phyloP scores from a whole-genome alignment of 2,329 filamentous ascomycete genomes.

The Fusarium citri region DNA sequence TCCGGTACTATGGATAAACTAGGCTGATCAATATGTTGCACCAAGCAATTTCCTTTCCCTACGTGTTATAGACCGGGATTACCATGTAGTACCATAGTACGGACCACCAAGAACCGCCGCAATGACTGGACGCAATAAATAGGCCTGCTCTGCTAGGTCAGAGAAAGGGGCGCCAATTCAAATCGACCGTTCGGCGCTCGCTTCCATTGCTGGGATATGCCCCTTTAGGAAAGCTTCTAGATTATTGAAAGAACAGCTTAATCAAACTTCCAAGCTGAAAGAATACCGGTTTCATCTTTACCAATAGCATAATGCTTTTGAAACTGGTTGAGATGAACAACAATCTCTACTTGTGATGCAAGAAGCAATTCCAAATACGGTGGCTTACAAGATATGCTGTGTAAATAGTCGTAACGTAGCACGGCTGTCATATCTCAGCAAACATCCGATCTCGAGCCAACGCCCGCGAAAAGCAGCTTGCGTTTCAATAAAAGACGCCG shows the following conservation, averaged over 20 bases:
- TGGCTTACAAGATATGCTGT: neutral
- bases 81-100: conserved; percentile 8
- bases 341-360: neutral
- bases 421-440: conserved; percentile 1
- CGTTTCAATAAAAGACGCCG: conserved; percentile 5
- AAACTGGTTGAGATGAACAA: neutral
- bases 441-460: neutral
- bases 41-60: conserved; percentile 42
- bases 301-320: neutral
- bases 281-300: conserved; percentile 5
- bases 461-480: neutral
- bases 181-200: conserved; percentile 10
- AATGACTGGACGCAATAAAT: conserved; percentile 9
- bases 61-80: conserved; percentile 36
- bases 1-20: conserved; percentile 36
- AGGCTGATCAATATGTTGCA: conserved; percentile 41
- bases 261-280: conserved; percentile 18
- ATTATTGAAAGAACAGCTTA: conserved; percentile 1
- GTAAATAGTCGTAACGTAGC: neutral
- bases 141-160: neutral
- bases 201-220: conserved; percentile 13
- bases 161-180: conserved; percentile 42
- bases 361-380: neutral
- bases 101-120: conserved; percentile 24
- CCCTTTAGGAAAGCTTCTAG: conserved; percentile 24